phyloP scores from a whole-genome alignment of 2,329 filamentous ascomycete genomes.

The Fusarium pseudonygamai region DNA sequence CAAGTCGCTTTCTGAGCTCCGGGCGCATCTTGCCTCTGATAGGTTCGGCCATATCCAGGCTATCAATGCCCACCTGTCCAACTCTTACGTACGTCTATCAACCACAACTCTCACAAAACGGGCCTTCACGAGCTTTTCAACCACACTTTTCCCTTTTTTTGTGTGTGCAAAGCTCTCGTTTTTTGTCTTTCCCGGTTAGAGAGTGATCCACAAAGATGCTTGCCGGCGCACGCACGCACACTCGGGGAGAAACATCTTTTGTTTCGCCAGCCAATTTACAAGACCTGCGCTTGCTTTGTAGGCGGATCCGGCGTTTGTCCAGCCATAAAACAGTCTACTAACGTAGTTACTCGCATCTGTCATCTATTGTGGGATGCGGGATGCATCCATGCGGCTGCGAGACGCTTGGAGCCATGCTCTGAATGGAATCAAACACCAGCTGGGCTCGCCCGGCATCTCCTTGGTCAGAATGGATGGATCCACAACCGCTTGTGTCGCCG shows the following conservation, averaged over 20 bases:
- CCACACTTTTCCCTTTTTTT: neutral
- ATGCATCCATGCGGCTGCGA: neutral
- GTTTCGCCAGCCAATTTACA: neutral
- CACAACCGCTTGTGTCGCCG: conserved; percentile 24
- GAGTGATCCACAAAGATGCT: conserved; percentile 16
- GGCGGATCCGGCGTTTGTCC: conserved; percentile 14
- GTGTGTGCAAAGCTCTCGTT: neutral
- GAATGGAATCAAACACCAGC: conserved; percentile 10
- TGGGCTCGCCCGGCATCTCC: conserved; percentile 24
- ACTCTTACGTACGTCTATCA: conserved; percentile 19
- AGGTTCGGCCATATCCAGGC: conserved; percentile 25
- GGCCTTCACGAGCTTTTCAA: conserved; percentile 30
- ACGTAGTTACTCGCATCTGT: neutral
- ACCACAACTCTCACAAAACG: neutral
- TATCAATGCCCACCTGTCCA: conserved; percentile 17
- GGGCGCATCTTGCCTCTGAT: conserved; percentile 23
- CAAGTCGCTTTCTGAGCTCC: conserved; percentile 22
- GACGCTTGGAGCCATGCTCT: conserved; percentile 2
- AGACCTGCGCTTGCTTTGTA: conserved; percentile 10
- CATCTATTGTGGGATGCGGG: neutral
- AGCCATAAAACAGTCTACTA: neutral
- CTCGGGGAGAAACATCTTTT: conserved; percentile 21
- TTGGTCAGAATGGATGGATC: conserved; percentile 16
- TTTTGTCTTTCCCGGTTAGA: conserved; percentile 10
- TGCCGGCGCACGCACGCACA: conserved; percentile 3